These are phyloP conservation scores for Fraxinus greggii DNA, from an alignment of 305 asterid genomes.

Conservation along the genomic window DNA sequence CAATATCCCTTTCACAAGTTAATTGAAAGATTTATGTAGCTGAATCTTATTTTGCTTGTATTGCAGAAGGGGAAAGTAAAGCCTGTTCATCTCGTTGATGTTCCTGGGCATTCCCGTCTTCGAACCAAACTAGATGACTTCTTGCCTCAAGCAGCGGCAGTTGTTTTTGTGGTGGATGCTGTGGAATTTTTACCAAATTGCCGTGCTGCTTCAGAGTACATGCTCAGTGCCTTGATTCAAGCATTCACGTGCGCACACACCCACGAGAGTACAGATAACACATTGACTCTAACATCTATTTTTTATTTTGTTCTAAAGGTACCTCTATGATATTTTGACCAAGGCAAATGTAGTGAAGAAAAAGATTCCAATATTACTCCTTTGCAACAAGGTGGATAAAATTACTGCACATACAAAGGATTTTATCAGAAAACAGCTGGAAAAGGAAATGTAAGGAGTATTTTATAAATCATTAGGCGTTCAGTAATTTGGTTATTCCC, in stretches of 20 bases:
- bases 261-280: not conserved
- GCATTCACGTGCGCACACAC: not conserved
- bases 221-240: not conserved
- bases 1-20: not conserved
- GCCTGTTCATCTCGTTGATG: constrained; percentile 70
- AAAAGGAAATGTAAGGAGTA: constrained; percentile 77
- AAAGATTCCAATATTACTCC: constrained; percentile 61
- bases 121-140: constrained; percentile 64
- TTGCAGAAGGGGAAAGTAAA: constrained; percentile 58
- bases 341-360: constrained; percentile 66
- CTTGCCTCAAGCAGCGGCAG: constrained; percentile 71
- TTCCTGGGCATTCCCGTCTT: constrained; percentile 83
- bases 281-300: not conserved
- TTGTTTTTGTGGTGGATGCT: constrained; percentile 81
- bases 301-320: constrained; percentile 43
- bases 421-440: constrained; percentile 76
- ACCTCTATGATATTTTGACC: constrained; percentile 80
- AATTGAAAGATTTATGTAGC: not conserved
- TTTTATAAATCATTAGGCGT: constrained; percentile 7
- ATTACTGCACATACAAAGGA: constrained; percentile 88
- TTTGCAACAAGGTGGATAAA: constrained; percentile 94
- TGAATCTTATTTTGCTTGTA: constrained; percentile 10
- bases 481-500: not conserved
- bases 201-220: constrained; percentile 80
- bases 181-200: constrained; percentile 76